Percentiles rank a stretch among this genome's conserved stretches.
Conservation (phyloP, 148 eudicot species). For the Diospyros lotus region DNA sequence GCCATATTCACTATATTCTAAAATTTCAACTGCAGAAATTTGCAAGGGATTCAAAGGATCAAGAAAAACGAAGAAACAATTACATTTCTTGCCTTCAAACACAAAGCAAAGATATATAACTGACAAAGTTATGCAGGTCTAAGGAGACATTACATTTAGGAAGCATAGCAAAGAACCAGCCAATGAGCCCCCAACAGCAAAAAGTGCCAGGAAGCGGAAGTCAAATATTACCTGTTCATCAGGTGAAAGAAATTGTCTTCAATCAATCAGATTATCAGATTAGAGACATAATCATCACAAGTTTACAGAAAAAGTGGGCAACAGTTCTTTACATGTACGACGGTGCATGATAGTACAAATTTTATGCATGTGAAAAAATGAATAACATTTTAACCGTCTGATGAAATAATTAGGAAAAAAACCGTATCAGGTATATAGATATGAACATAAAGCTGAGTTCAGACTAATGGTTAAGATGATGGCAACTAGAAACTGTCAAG, state of each 20-base stretch:
- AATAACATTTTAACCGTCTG: too few relatives aligned
- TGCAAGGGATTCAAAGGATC: background rate
- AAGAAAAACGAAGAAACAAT: background rate
- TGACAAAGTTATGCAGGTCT: background rate
- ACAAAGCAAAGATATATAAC: background rate
- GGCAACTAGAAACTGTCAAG: too few relatives aligned
- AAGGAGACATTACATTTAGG: conserved; percentile 56
- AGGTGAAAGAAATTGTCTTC: background rate
- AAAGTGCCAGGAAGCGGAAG: conserved; percentile 88
- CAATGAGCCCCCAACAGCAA: conserved; percentile 80
- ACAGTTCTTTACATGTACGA: too few relatives aligned
- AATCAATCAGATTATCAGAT: background rate
- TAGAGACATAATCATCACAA: background rate
- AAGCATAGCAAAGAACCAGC: conserved; percentile 91
- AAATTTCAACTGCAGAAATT: background rate
- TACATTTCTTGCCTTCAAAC: too few relatives aligned
- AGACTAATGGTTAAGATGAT: too few relatives aligned
- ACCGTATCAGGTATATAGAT: too few relatives aligned
- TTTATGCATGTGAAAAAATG: too few relatives aligned
- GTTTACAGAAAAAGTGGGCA: background rate
- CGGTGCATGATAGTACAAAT: too few relatives aligned
- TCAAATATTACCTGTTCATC: conserved; percentile 66
- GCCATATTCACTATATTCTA: background rate
- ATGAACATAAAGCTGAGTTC: too few relatives aligned
- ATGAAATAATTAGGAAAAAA: too few relatives aligned